Evolutionary conservation across 2,329 filamentous ascomycete genomes (phyloP), one percentile per base, ranked within the genome.

Genomic region (Coniochaeta sp.): DNA sequence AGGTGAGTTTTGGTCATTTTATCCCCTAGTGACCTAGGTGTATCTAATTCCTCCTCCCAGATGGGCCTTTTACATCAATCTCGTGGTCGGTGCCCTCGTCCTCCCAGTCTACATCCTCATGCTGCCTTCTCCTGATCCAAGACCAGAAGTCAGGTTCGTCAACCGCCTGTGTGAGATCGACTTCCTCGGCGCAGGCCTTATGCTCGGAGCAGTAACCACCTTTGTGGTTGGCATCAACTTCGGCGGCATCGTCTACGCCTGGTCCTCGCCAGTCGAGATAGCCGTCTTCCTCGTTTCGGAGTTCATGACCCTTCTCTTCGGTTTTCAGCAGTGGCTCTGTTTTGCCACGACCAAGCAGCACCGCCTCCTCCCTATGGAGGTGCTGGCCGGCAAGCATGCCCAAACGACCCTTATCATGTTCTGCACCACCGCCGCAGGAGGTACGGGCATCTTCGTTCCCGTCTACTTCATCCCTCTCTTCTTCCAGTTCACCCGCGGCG

Each of bases 61-160:
- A 44, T 80, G 75, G 74, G 71, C 71, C 0, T 81, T 81, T 60
- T 87, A 87, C 65, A 79, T 86, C 71, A 86, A 86, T 64, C 72
- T 86, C 1, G 70, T 80, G 54, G 74, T 80, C 0, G 81, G 71
- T 8, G 77, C 64, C 30, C 67, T 74, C 40, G 64, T 65, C 8
- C 60, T 62, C 0, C 70, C 70, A 0, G 62, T 67, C 2, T 73
- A 65, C 56, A 19, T 74, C 14, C 68, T 73, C 34, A 42, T 66
- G 14, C 59, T 76, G 0, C 73, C 72, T 0, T 56, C 61, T 1
- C 30, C 66, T 32, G 58, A 66, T 40, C 64, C 66, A n/a, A 40
- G 59, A 12, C 42, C 54, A 9, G 63, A 62, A 5, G 22, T 64
- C 1, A 26, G 69, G 3, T 57, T 26, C 12, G 42, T 66, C 3